Conservation (phyloP, 345 rosid genomes). For the Gossypium rotundifolium region DNA sequence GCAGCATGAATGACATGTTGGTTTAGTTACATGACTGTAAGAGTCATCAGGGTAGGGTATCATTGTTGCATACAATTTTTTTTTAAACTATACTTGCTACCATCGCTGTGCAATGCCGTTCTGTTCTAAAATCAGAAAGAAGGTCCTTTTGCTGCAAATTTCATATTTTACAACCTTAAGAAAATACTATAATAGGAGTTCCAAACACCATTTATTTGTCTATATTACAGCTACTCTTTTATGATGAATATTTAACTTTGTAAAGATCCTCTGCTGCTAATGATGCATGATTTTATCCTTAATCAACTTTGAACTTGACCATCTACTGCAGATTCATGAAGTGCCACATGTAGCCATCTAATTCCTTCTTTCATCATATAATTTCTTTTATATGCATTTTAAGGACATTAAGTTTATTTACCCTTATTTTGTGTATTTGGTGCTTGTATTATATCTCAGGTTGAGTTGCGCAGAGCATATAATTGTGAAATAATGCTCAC, state of each 20-base stretch:
- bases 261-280: not conserved
- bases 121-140: not conserved
- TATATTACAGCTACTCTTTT: not conserved
- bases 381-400: conserved; percentile 1
- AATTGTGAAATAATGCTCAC: conserved; percentile 99
- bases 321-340: not conserved
- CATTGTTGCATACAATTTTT: not conserved
- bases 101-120: not conserved
- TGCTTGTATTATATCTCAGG: conserved; percentile 39
- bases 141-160: not conserved
- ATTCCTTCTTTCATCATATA: not conserved
- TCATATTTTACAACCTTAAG: not conserved
- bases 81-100: no score
- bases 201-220: not conserved
- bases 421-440: conserved; percentile 6
- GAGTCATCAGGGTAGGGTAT: not conserved
- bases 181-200: not conserved
- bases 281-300: not conserved
- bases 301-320: conserved; percentile 6
- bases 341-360: not conserved
- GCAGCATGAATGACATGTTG: not conserved
- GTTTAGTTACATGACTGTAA: not conserved
- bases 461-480: conserved; percentile 94
- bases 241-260: not conserved
- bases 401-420: not conserved